Evolutionary conservation across 306 rosid genomes (phyloP), one percentile per base, ranked within the genome.

Genomic region (Medicago lupulina): DNA sequence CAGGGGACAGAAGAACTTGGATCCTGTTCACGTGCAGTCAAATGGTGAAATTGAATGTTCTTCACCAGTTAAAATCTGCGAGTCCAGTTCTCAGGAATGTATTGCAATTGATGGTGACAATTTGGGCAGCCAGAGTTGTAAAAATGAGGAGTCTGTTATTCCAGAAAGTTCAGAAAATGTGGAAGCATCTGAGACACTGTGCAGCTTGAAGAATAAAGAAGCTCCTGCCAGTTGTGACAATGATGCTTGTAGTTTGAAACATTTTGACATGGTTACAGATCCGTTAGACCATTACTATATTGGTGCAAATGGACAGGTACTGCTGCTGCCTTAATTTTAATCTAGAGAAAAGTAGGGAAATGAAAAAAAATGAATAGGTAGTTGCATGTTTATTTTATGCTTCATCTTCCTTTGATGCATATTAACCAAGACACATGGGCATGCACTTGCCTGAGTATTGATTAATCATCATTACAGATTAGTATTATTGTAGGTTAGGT

Each of bases 251-350:
- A 79, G 85, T 83, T 89, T 90, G 88, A 90, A 90, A 76, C 93
- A 90, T 82, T 96, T 96, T 82, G 99, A 96, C 84, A 90, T 92
- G 47, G 84, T 89, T 34, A 83, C 25, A 84, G 98, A 90, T 87
- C 98, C 99, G 60, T 68, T 75, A 58, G 98, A 96, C 83, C 97
- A 96, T 85, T 86, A 92, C 82, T 96, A 81, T 78, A 85, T 89
- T 73, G 93, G 97, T 76, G 86, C 93, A 79, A 82, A 80, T 80
- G 92, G 90, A 60, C 99, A 90, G 96, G 99, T 95, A 84, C 76
- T 79, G 68, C 19, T 55, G n/a, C 46, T 47, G 11, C 76, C 46
- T 76, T 54, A 21, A 71, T 60, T 71, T n/a, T 74, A 75, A 66
- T 63, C 17, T 38, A 11, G 65, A 59, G 43, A 23, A 51, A 62